These are phyloP conservation scores for Hydrangea macrophylla DNA, from an alignment of 148 eudicot species.

Conservation along the genomic window DNA sequence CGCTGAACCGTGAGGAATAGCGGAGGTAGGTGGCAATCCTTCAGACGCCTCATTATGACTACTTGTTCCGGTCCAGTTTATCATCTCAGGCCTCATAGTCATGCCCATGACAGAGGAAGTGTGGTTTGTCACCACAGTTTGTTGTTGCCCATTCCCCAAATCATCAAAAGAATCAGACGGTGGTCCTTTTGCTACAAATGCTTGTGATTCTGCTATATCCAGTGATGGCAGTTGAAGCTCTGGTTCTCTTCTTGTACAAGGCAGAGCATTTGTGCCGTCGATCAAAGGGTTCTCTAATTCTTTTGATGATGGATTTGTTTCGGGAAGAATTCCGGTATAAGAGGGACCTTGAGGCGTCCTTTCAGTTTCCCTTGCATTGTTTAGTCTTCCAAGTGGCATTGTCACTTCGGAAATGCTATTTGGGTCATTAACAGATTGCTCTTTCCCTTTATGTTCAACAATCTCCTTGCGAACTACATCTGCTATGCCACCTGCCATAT, in stretches of 20 bases:
- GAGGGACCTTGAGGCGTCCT: conserved; percentile 32
- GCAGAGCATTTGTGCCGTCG: conserved; percentile 28
- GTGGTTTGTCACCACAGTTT: conserved; percentile 26
- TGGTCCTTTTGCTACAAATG: conserved; percentile 26
- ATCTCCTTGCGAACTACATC: conserved; percentile 66
- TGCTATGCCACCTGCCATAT: conserved; percentile 32
- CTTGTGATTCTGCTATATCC: conserved; percentile 36
- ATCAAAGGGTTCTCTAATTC: conserved; percentile 37
- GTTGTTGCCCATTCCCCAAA: conserved; percentile 29
- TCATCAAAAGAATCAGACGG: conserved; percentile 33
- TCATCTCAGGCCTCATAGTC: conserved; percentile 49
- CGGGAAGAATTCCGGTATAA: conserved; percentile 24
- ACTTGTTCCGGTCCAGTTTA: conserved; percentile 42
- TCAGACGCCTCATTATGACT: conserved; percentile 34
- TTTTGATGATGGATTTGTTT: conserved; percentile 28
- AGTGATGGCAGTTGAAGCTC: conserved; percentile 38
- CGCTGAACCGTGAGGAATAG: conserved; percentile 33
- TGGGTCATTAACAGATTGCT: conserved; percentile 39
- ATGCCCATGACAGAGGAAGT: conserved; percentile 28
- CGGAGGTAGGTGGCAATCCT: conserved; percentile 30
- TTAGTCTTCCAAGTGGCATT: conserved; percentile 35
- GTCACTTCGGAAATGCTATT: conserved; percentile 39
- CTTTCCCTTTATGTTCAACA: conserved; percentile 58
- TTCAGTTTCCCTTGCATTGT: conserved; percentile 33
- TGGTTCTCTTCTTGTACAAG: conserved; percentile 26